Evolutionary conservation across 345 rosid species (phyloP), one percentile per base, ranked within the genome.

Genomic region (Populus ilicifolia): DNA sequence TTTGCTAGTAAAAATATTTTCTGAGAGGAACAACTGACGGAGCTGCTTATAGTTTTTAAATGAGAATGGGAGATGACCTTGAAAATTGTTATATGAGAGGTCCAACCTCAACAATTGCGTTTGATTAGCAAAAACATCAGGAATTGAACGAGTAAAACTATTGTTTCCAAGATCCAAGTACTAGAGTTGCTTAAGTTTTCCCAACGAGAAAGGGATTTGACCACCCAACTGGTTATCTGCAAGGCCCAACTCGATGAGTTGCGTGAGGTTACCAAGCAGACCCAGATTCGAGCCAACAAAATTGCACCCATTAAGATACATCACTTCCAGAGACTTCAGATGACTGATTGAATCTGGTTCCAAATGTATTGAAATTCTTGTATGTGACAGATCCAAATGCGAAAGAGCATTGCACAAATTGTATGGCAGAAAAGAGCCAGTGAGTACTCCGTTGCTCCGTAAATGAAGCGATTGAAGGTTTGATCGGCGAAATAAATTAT

Each of bases 271-370:
- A 17, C 52, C n/a, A 21, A 67, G 33, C 0, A 12, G 8, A 10
- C 20, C 25, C 4, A 83, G 76, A 50, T 77, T 12, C 1, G 6
- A 17, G 48, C 80, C 77, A 6, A 6, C 12, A 48, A 77, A 41
- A 1, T 36, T 4, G 17, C 1, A 27, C 20, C 76, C 16, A 5
- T 1, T 0, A 62, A 38, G 69, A 25, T 2, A 2, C 56, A 74
- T 8, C 27, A 4, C 0, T 74, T 74, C 5, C 25, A 73, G 9
- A 10, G 70, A 44, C 17, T 10, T 27, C 3, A 64, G 39, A 74
- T 43, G 12, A 12, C 13, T 21, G 17, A 46, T 10, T 27, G 21
- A 29, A 10, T 43, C 4, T 17, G 29, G 21, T 8, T 73, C 56
- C 2, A 74, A 30, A 25, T 61, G 6, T 41, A 63, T 29, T 5